Conservation (phyloP, 495 filamentous ascomycete species). For the Halenospora varia region DNA sequence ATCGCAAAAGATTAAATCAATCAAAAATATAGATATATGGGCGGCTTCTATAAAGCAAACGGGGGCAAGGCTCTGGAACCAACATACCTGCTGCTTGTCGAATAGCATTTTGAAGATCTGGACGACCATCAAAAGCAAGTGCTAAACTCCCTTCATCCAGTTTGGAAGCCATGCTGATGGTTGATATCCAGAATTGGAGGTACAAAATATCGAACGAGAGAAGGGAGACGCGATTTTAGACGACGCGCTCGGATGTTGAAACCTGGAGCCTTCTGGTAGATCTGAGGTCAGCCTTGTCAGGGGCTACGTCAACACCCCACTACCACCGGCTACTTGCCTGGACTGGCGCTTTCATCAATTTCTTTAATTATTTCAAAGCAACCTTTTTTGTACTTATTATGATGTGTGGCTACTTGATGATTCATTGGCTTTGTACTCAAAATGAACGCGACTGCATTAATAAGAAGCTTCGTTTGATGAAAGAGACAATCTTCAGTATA, state of each 20-base stretch:
- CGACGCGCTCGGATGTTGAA: conserved; percentile 9
- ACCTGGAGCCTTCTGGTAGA: conserved; percentile 4
- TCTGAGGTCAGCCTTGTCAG: conserved; percentile 12
- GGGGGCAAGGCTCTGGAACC: neutral
- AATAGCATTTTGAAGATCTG: conserved; percentile 25
- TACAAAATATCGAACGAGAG: neutral
- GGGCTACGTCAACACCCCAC: neutral
- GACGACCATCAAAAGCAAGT: conserved; percentile 22
- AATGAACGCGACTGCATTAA: too few species aligned
- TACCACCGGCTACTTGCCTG: neutral
- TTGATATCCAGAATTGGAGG: neutral
- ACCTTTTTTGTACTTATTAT: too few species aligned
- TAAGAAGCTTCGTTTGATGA: too few species aligned
- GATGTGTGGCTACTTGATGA: too few species aligned
- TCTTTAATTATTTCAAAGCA: too few species aligned
- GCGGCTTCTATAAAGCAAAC: neutral
- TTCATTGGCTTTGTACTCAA: too few species aligned
- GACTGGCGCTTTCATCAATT: neutral
- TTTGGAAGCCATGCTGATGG: conserved; percentile 9
- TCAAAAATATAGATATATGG: neutral
- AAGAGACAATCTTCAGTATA: too few species aligned
- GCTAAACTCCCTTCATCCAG: conserved; percentile 21
- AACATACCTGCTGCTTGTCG: conserved; percentile 20
- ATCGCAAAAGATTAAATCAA: neutral
- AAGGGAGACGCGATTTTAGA: neutral